Percentiles rank a stretch among this genome's conserved stretches.
Conservation (phyloP, 2,329 filamentous ascomycete species). For the Ceratocystis alfenasii region DNA sequence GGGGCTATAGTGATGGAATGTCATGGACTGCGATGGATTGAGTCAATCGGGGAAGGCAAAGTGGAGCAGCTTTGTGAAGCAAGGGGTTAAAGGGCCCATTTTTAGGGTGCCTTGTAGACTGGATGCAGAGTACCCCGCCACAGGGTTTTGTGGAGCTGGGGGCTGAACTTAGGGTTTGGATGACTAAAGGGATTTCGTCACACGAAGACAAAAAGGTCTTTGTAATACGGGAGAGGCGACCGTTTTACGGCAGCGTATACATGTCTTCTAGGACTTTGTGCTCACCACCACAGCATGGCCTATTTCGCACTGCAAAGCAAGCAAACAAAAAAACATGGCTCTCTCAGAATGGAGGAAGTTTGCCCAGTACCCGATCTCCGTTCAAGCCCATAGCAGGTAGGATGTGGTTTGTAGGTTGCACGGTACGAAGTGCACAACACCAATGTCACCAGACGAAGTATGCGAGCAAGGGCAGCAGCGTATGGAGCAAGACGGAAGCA, state of each 20-base stretch:
- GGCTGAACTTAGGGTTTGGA: background rate
- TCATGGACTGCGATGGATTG: slow-evolving; percentile 22
- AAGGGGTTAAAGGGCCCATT: background rate
- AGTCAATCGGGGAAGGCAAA: slow-evolving; percentile 20
- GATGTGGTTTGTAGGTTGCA: no score
- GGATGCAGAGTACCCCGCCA: background rate
- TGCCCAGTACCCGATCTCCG: background rate
- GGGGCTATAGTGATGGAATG: slow-evolving; percentile 17
- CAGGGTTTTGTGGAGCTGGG: background rate
- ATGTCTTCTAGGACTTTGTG: background rate
- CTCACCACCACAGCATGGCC: background rate
- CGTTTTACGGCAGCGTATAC: background rate
- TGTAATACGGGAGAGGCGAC: background rate
- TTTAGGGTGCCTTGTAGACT: background rate
- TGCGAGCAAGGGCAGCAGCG: background rate
- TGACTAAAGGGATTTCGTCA: background rate
- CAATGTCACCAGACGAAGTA: background rate
- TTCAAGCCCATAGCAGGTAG: background rate
- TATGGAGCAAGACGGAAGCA: background rate
- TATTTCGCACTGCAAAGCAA: background rate
- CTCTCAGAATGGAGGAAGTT: background rate
- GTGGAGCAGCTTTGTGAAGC: slow-evolving; percentile 13
- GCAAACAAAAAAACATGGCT: background rate
- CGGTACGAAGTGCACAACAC: background rate
- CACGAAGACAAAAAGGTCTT: background rate